Percentiles rank a stretch among this genome's conserved stretches.
Evolutionary conservation across 129 eudicot genomes (phyloP).

Genomic region (Gnaphalium uliginosum): DNA sequence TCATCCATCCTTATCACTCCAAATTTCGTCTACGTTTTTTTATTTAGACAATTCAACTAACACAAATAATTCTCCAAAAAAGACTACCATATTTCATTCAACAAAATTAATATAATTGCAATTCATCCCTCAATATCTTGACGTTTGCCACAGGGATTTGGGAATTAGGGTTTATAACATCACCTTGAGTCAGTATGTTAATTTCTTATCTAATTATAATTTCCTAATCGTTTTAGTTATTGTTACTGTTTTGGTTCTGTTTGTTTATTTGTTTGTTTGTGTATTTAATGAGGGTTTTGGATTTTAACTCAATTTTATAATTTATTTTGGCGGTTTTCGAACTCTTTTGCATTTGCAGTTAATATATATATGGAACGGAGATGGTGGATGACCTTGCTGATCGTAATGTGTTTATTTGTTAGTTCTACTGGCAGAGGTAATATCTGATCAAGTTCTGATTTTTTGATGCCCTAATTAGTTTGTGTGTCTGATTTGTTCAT

Average conservation of each 20-base stretch:
- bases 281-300: conserved; percentile 14
- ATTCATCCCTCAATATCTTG: background rate
- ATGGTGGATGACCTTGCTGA: conserved; percentile 21
- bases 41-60: background rate
- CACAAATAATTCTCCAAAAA: background rate
- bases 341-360: conserved; percentile 15
- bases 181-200: background rate
- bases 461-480: background rate
- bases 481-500: background rate
- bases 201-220: background rate
- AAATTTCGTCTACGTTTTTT: background rate
- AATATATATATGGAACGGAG: conserved; percentile 15
- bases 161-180: conserved; percentile 18
- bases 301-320: conserved; percentile 13
- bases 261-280: conserved; percentile 3
- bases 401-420: conserved; percentile 14
- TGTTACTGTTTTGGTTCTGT: conserved; percentile 6
- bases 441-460: background rate
- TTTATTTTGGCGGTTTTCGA: conserved; percentile 22
- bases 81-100: background rate
- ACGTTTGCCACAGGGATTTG: background rate
- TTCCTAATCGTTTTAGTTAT: background rate
- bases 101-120: background rate
- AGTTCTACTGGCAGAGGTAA: conserved; percentile 24
- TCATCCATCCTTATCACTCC: conserved; percentile 20